Evolutionary conservation across 208 protist species (phyloP), one percentile per base, ranked within the genome.

Genomic region (Acanthamoeba royreba): DNA sequence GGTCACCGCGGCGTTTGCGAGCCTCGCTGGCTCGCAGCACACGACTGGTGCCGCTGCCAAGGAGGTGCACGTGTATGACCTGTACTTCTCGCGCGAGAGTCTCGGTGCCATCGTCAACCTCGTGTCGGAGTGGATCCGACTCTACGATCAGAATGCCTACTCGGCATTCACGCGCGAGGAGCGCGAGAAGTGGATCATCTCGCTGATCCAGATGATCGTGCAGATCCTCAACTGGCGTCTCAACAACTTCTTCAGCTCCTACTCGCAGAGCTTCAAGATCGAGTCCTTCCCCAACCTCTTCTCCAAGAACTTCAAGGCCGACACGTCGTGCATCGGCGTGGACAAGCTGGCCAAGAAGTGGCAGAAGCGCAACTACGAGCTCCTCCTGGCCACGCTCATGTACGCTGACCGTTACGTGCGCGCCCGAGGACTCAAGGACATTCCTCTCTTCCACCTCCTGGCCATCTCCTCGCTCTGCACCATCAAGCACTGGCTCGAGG

Each of bases 181-280:
- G 38, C 72, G 72, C 17, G 72, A 83, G 72, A 83, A 47, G 72
- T 83, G 72, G 72, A 83, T 83, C 72, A 83, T 83, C 72, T 83
- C 72, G 72, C 72, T 83, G 43, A 43, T 83, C 43, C 72, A 83
- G 72, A 83, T 83, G 72, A 83, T 83, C 72, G 72, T 83, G 42
- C 72, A 83, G 72, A 83, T 83, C 43, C 72, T 83, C 72, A 83
- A 83, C 72, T 83, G 72, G 72, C 72, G 72, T 7, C 72, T 83
- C 15, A 83, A 83, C 72, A 83, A 83, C 72, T 83, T 83, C 72
- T 83, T 83, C 72, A 83, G 72, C 72, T 83, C 72, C n/a, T 83
- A 83, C 72, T 47, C 72, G 38, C 72, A 52, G 72, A 53, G 72
- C 72, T 83, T 83, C 72, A 83, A 83, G 72, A 83, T 83, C 43